Evolutionary conservation across 768 basidiomycete species (phyloP), one percentile per base, ranked within the genome.

Genomic region (Galerina marginata): DNA sequence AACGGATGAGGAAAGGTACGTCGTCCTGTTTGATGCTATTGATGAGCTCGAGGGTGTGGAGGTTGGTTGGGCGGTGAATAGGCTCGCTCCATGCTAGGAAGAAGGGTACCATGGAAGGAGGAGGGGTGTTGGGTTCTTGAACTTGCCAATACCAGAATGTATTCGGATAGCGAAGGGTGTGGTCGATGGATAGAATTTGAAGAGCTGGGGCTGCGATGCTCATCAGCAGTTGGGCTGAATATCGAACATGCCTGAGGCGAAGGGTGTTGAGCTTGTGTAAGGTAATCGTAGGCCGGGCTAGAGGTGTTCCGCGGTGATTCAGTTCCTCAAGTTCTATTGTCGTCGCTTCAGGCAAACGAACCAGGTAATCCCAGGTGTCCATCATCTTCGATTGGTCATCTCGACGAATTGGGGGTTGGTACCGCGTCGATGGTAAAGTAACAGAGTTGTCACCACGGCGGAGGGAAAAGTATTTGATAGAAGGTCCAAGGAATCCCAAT

Each of bases 61-160:
- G 62, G 6, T 63, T 29, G 11, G 33, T 26, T 3, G 74, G 73
- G 0, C 70, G 43, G 55, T 54, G 68, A 2, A 29, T 37, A 3
- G 64, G 52, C 33, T 72, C 62, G 55, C 71, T 73, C 74, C 73
- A 75, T 25, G 72, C 65, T 0, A 66, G 58, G 44, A 75, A 68
- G 43, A 74, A 58, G 15, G 65, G 62, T 7, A 53, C 29, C 44
- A 71, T 43, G 51, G 16, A 14, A 49, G 36, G 14, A n/a, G 37
- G 12, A 2, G 68, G 48, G 9, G 60, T 11, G 4, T 9, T 6
- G 29, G 4, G 5, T 47, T 11, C 16, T 23, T 38, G 12, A 2
- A 23, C 12, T 12, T 51, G 14, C 59, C 63, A 29, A 77, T 64
- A 33, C 29, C 33, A 52, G 15, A 75, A 63, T 9, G 63, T 67